Evolutionary conservation across 2,329 filamentous ascomycete genomes (phyloP), one percentile per base, ranked within the genome.

Genomic region (Alternaria conjuncta): DNA sequence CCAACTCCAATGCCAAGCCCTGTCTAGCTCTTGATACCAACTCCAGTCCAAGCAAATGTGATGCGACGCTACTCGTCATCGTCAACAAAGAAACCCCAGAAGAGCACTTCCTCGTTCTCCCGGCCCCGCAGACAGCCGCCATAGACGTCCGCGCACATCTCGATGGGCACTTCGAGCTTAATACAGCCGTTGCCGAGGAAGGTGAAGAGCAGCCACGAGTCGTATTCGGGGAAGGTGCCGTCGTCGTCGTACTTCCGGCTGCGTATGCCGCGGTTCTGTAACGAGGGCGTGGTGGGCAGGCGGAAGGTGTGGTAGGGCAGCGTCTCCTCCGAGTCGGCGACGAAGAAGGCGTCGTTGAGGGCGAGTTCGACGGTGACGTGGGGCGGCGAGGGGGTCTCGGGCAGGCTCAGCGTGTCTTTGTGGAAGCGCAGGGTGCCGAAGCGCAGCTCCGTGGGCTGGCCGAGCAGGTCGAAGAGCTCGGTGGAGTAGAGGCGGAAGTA

Each of bases 141-240:
- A 63, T 78, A 79, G 36, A 78, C 68, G 47, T 78, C 68, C 58
- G 76, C 77, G 63, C 77, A 79, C 76, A 79, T 78, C 55, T 79
- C 77, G 44, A 79, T 72, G 49, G 77, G 77, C 11, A 79, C 70
- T 60, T 79, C 77, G 43, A 79, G 69, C 67, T 78, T 79, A 47
- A 79, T 62, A 65, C 74, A 79, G 30, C 75, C 75, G 55, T 74
- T 70, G 50, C 76, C 75, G 44, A 79, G 72, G 59, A 79, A 79
- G 41, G 77, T 79, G 66, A 79, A 79, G 51, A 79, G 72, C 54
- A 79, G 63, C 77, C 77, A 79, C 30, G 77, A 79, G 62, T 79
- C 77, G 58, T 73, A 79, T n/a, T 57, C 64, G 12, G 77, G 77
- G 32, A 78, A 77, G 20, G 66, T 69, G 61, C 76, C 77, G 36